phyloP scores from a whole-genome alignment of 1,284 basidiomycete species.

The Phaffia rhodozyma region DNA sequence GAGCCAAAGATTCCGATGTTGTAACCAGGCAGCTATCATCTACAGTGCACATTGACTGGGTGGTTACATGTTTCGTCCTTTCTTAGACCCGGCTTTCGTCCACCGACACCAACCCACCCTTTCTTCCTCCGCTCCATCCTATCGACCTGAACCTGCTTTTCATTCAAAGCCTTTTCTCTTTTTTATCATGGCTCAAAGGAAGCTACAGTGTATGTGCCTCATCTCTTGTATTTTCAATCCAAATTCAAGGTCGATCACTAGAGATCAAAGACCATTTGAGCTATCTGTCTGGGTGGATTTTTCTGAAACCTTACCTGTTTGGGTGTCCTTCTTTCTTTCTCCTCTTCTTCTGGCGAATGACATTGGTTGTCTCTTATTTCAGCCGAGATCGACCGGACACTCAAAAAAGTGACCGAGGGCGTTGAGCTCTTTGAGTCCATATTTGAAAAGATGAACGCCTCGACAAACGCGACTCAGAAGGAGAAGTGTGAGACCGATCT shows the following conservation, averaged over 20 bases:
- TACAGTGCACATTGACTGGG: no score
- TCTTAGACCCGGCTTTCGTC: no score
- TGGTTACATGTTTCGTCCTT: no score
- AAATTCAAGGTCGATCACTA: no score
- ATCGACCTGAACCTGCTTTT: no score
- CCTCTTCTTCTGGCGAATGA: not conserved
- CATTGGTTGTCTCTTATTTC: conserved; percentile 7
- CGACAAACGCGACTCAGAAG: conserved; percentile 81
- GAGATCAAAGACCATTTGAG: not conserved
- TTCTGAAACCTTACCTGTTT: not conserved
- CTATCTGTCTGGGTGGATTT: not conserved
- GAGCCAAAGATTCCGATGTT: no score
- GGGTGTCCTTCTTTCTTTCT: not conserved
- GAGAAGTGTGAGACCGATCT: conserved; percentile 91
- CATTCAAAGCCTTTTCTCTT: no score
- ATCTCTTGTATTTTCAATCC: not conserved
- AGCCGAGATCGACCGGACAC: conserved; percentile 93
- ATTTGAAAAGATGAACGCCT: conserved; percentile 91
- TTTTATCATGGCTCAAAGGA: conserved; percentile 16
- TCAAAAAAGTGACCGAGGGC: conserved; percentile 87
- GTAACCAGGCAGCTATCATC: no score
- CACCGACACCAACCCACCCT: no score
- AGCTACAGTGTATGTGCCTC: conserved; percentile 12
- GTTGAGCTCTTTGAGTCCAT: conserved; percentile 90
- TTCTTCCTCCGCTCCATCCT: no score